Evolutionary conservation across 129 eudicot species (phyloP), one percentile per base, ranked within the genome.

Genomic region (Rutidosis leptorrhynchoides): DNA sequence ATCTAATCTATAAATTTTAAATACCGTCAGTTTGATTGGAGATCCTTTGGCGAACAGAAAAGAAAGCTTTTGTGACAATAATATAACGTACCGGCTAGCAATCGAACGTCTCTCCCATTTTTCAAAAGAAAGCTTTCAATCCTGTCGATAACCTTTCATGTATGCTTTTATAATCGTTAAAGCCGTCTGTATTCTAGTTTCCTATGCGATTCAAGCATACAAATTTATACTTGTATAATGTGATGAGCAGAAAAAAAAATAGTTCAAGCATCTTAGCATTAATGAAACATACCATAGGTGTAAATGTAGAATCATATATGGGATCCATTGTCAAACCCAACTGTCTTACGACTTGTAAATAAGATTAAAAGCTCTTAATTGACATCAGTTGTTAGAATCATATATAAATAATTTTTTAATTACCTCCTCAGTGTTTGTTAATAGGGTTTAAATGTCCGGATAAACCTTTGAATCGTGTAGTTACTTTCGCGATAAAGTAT

Each of bases 141-240:
- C 95, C 60, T 93, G 99, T 58, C 99, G 79, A 68, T 93, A 93
- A 12, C 99, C 99, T 74, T 93, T 95, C 87, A 86, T 75, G 70
- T 93, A 93, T 66, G 68, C 68, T 72, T 84, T 84, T 67, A 93
- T 84, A 37, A 93, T 93, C 83, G 86, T 93, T 82, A 93, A 57
- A 58, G 90, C 99, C 35, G 99, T 81, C 96, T 93, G 68, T 46
- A 71, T 23, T 37, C 3, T 2, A 37, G 6, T 48, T 48, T 51
- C 28, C 17, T 63, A 58, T 0, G 60, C 8, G 7, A 22, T 22
- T 45, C 23, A 45, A 20, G 21, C 69, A 26, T 20, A n/a, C 5
- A 65, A 42, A 29, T 67, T 66, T 17, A 40, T 35, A 45, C 42
- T 11, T 8, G 14, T 14, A 58, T 30, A 7, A 73, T 24, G 33